Conservation (phyloP, 1,284 basidiomycete species). For the Porogramme epimiltina region DNA sequence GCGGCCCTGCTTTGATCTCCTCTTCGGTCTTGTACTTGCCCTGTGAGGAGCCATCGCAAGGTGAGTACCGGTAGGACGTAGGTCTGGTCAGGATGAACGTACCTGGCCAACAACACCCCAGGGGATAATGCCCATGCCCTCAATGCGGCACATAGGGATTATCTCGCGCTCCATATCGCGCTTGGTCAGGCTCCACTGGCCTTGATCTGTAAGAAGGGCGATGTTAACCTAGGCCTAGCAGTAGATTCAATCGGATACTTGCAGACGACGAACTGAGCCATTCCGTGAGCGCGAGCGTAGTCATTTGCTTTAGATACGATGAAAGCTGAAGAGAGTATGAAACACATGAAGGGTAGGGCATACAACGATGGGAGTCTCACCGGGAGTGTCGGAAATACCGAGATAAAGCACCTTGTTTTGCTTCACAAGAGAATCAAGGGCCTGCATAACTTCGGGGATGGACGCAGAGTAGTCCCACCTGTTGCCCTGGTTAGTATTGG, state of each 20-base stretch:
- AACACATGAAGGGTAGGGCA: too few relatives aligned
- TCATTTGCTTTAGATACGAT: conserved; percentile 52
- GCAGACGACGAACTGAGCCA: conserved; percentile 51
- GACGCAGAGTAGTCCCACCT: conserved; percentile 56
- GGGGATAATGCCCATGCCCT: conserved; percentile 17
- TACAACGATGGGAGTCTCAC: neutral
- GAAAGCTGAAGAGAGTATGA: conserved; percentile 42
- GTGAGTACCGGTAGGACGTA: too few relatives aligned
- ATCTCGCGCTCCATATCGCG: conserved; percentile 21
- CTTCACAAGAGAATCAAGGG: conserved; percentile 37
- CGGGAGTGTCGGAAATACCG: conserved; percentile 44
- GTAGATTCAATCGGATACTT: too few relatives aligned
- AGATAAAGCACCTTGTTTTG: conserved; percentile 41
- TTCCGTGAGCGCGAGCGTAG: conserved; percentile 49
- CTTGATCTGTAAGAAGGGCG: conserved; percentile 38
- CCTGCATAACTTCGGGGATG: conserved; percentile 57
- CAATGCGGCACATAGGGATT: conserved; percentile 18
- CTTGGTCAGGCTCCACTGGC: conserved; percentile 46
- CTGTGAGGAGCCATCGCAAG: too few relatives aligned
- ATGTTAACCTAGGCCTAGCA: too few relatives aligned
- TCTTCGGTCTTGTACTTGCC: conserved; percentile 30
- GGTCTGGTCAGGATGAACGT: too few relatives aligned
- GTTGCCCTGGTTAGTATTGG: conserved; percentile 22
- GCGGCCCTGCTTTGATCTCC: conserved; percentile 38
- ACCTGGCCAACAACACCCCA: conserved; percentile 18